These are phyloP conservation scores for Nakazawaea anatomiae DNA, from an alignment of 805 yeast genomes.

Conservation along the genomic window DNA sequence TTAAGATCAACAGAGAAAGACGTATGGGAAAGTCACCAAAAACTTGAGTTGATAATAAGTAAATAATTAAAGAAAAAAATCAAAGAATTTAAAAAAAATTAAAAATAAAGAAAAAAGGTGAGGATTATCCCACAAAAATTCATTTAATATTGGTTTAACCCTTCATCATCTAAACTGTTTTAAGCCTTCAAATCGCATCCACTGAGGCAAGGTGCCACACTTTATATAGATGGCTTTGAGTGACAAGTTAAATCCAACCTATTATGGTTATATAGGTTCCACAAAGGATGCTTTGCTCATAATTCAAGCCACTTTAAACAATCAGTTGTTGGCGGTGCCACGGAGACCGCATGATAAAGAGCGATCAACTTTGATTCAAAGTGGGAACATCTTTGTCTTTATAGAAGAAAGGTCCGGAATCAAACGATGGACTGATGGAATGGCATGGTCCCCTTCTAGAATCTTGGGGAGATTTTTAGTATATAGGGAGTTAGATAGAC, in stretches of 20 bases:
- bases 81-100: too few relatives aligned
- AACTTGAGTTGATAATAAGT: too few relatives aligned
- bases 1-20: too few relatives aligned
- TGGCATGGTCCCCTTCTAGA: slow-evolving; percentile 88
- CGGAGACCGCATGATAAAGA: slow-evolving; percentile 83
- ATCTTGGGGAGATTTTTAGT: slow-evolving; percentile 81
- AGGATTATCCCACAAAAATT: too few relatives aligned
- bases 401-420: slow-evolving; percentile 79
- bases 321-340: slow-evolving; percentile 53
- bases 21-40: too few relatives aligned
- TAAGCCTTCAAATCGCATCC: too few relatives aligned
- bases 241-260: slow-evolving; percentile 41
- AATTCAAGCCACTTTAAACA: slow-evolving; percentile 71
- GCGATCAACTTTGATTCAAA: slow-evolving; percentile 53
- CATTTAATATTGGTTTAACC: too few relatives aligned
- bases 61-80: too few relatives aligned
- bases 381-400: slow-evolving; percentile 82
- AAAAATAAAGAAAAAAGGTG: too few relatives aligned
- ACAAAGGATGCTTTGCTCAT: slow-evolving; percentile 79
- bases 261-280: slow-evolving; percentile 69
- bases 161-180: too few relatives aligned
- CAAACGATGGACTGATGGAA: slow-evolving; percentile 96
- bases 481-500: slow-evolving; percentile 61
- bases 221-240: slow-evolving; percentile 3
- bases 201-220: too few relatives aligned